Evolutionary conservation across 768 basidiomycete species (phyloP).

Genomic region (Boletus rufocinnamomeus): DNA sequence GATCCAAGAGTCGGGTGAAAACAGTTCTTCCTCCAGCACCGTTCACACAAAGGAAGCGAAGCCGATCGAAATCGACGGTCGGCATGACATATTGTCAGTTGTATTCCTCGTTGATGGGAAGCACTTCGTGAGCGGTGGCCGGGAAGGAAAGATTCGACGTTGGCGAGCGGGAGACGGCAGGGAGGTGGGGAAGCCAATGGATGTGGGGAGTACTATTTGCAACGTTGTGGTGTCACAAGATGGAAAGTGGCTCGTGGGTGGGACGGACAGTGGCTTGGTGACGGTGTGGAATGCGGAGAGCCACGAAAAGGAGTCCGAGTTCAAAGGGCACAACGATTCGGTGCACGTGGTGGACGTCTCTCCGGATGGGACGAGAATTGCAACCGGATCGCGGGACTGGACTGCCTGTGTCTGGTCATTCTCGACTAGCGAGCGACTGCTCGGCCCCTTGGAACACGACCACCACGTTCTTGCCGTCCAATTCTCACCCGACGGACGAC

Average conservation of each 20-base stretch:
- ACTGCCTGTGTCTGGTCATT: not conserved
- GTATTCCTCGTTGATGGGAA: not conserved
- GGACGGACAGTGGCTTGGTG: not conserved
- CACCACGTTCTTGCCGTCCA: rapidly evolving
- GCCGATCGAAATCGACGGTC: not conserved
- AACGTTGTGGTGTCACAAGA: not conserved
- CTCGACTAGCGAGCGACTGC: not conserved
- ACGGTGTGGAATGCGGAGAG: not conserved
- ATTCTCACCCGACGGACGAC: not conserved
- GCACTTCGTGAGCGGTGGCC: not conserved
- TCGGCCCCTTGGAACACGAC: not conserved
- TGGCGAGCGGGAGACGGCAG: not conserved
- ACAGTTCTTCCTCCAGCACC: not conserved
- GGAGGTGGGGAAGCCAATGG: not conserved
- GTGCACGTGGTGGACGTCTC: not conserved
- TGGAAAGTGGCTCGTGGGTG: not conserved
- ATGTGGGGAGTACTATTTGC: not conserved
- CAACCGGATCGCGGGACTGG: not conserved
- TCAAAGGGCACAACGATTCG: not conserved
- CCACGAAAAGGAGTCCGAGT: not conserved
- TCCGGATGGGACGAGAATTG: not conserved
- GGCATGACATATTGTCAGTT: not conserved
- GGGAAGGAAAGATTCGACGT: not conserved
- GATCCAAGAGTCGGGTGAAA: not conserved
- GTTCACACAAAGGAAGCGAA: not conserved